Evolutionary conservation across 352 stramenopile species (phyloP).

Genomic region (Phytopythium vexans): DNA sequence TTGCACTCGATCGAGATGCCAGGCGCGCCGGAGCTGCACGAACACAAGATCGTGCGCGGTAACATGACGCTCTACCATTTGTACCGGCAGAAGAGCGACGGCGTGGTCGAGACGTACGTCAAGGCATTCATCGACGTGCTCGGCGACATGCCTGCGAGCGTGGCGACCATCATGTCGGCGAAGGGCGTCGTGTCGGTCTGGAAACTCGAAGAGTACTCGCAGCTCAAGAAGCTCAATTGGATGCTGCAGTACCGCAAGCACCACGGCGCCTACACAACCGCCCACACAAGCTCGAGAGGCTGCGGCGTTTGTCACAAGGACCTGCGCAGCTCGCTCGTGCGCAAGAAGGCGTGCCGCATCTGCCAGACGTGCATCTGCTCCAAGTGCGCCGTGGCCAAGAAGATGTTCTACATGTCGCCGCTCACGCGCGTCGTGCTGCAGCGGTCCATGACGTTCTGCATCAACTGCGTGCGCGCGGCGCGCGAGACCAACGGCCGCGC

Average conservation of each 20-base stretch:
- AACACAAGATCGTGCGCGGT: conserved; percentile 28
- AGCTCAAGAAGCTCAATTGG: conserved; percentile 45
- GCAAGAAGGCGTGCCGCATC: conserved; percentile 28
- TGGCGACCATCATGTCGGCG: conserved; percentile 27
- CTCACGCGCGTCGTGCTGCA: conserved; percentile 22
- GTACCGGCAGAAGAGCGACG: conserved; percentile 22
- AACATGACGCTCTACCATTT: conserved; percentile 38
- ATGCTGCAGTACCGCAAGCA: conserved; percentile 27
- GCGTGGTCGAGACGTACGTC: conserved; percentile 33
- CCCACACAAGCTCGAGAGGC: conserved; percentile 19
- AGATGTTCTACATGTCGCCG: conserved; percentile 31
- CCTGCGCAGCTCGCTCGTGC: conserved; percentile 27
- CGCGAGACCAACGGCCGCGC: conserved; percentile 11
- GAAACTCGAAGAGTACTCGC: conserved; percentile 32
- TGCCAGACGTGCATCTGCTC: conserved; percentile 30
- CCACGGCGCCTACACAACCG: conserved; percentile 20
- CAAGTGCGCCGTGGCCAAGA: conserved; percentile 31
- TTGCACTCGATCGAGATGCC: conserved; percentile 39
- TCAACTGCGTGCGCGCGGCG: conserved; percentile 24
- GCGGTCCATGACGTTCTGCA: conserved; percentile 33
- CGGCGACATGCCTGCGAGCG: conserved; percentile 32
- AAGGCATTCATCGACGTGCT: conserved; percentile 27
- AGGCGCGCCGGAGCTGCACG: conserved; percentile 23
- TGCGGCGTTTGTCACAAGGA: conserved; percentile 22
- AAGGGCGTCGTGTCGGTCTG: conserved; percentile 26